Evolutionary conservation across 2,329 filamentous ascomycete species (phyloP).

Genomic region (Berkeleyomyces rouxiae): DNA sequence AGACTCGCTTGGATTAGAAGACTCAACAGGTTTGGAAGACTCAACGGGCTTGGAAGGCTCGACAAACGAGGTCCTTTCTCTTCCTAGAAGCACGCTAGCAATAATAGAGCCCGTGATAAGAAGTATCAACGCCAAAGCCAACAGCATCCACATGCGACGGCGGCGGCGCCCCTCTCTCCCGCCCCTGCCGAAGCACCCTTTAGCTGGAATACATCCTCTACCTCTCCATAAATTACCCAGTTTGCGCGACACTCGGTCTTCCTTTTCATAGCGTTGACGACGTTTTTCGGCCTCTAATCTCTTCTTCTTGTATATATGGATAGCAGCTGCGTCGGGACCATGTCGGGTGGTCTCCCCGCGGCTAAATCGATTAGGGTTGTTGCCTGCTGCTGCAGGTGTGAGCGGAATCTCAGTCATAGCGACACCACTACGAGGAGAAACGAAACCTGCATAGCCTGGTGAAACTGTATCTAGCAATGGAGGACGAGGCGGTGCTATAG

Average conservation of each 20-base stretch:
- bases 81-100: conserved; percentile 30
- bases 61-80: neutral
- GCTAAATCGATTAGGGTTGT: conserved; percentile 26
- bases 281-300: conserved; percentile 14
- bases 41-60: neutral
- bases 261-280: conserved; percentile 44
- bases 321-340: conserved; percentile 29
- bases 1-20: neutral
- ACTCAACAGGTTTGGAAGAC: neutral
- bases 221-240: conserved; percentile 48
- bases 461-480: conserved; percentile 45
- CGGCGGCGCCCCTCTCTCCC: conserved; percentile 47
- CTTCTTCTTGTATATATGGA: neutral
- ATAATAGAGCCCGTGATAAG: conserved; percentile 38
- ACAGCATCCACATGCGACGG: conserved; percentile 41
- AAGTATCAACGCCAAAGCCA: conserved; percentile 37
- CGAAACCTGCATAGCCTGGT: conserved; percentile 42
- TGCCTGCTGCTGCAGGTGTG: conserved; percentile 24
- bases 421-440: conserved; percentile 45
- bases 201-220: conserved; percentile 41
- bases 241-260: conserved; percentile 42
- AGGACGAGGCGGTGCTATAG: conserved; percentile 28
- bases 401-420: conserved; percentile 42
- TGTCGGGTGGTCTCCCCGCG: conserved; percentile 26
- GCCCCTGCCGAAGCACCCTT: conserved; percentile 47